Evolutionary conservation across 2,329 filamentous ascomycete genomes (phyloP), one percentile per base, ranked within the genome.

Genomic region (Rugonectria rugulosa): DNA sequence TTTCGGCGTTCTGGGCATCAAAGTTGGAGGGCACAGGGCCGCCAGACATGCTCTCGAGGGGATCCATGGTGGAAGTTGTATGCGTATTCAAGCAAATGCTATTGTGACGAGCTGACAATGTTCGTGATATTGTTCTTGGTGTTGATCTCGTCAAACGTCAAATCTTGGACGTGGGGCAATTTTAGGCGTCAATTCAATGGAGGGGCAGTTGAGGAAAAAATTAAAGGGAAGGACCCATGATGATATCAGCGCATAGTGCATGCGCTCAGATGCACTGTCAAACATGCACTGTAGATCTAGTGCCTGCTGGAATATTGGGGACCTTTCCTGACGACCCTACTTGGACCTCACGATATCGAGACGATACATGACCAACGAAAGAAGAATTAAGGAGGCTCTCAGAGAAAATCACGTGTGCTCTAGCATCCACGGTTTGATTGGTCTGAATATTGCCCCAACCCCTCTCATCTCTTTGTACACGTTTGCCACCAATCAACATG

Each of bases 1-100:
- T 84, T 55, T 75, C 72, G 47, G 81, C 80, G 41, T 82, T 73
- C 68, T 87, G 72, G 73, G 86, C 72, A 73, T 88, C 73, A 74
- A 89, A 84, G 78, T 82, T 69, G 74, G 81, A 76, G 71, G 87
- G 80, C 47, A 78, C 67, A 19, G 66, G 69, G 36, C 67, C 72
- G 12, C 66, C 63, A 20, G 72, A 62, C 72, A 75, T 73, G 64
- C 60, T 72, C 37, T 77, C 71, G 61, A 76, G 71, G 31, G 74
- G 73, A 64, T 77, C 75, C 75, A 77, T 75, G 45, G 36, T 52
- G 19, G 31, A 38, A 43, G 17, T 12, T 5, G n/a, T 19, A 15
- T 12, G 7, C 19, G 5, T n/a, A 23, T 2, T 12, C 19, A 19
- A n/a, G 38, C 31, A 31, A 27, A 26, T 42, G n/a, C n/a, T n/a